A percentile compares a stretch with the other conserved stretches of the same genome.
These are phyloP conservation scores for Entophlyctis luteolus DNA, from an alignment of 192 early-diverging fungal genomes.

Conservation along the genomic window DNA sequence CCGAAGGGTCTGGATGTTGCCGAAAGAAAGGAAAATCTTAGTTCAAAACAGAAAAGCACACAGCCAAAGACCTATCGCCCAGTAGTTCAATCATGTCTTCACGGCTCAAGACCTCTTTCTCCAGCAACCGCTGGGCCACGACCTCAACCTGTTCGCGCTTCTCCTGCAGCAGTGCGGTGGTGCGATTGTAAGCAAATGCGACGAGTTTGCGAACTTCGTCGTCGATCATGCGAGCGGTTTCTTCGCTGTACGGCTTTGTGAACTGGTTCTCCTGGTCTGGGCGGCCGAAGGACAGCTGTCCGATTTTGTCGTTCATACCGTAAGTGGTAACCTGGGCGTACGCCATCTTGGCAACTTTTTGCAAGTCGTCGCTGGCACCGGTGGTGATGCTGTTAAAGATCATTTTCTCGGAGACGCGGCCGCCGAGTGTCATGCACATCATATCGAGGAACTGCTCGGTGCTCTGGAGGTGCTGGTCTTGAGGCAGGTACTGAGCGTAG, in stretches of 20 bases:
- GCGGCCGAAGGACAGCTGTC: slow-evolving; percentile 78
- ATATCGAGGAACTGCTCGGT: slow-evolving; percentile 83
- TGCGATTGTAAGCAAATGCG: slow-evolving; percentile 74
- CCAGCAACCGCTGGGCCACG: slow-evolving; percentile 84
- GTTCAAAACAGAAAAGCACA: neutral
- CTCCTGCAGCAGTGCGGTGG: slow-evolving; percentile 76
- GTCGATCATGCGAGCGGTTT: slow-evolving; percentile 91
- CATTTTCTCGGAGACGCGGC: slow-evolving; percentile 74
- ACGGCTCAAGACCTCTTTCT: slow-evolving; percentile 94
- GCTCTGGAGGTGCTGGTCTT: slow-evolving; percentile 94
- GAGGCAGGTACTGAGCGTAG: slow-evolving; percentile 98
- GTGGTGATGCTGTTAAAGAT: slow-evolving; percentile 94
- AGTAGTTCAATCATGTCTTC: slow-evolving; percentile 92
- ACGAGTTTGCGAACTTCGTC: slow-evolving; percentile 87
- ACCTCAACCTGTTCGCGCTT: slow-evolving; percentile 84
- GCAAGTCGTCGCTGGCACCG: slow-evolving; percentile 94
- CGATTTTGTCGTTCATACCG: slow-evolving; percentile 88
- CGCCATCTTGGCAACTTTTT: slow-evolving; percentile 95
- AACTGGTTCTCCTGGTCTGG: slow-evolving; percentile 69
- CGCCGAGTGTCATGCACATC: slow-evolving; percentile 63
- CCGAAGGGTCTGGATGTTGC: slow-evolving; percentile 33
- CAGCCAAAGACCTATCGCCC: slow-evolving; percentile 50
- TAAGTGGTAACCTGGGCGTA: slow-evolving; percentile 93
- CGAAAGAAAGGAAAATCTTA: neutral
- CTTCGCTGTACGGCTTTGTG: slow-evolving; percentile 95